Percentiles rank a stretch among this genome's conserved stretches.
These are phyloP conservation scores for Cystobasidium sp. DNA, from an alignment of 1,284 basidiomycete species.

Conservation along the genomic window DNA sequence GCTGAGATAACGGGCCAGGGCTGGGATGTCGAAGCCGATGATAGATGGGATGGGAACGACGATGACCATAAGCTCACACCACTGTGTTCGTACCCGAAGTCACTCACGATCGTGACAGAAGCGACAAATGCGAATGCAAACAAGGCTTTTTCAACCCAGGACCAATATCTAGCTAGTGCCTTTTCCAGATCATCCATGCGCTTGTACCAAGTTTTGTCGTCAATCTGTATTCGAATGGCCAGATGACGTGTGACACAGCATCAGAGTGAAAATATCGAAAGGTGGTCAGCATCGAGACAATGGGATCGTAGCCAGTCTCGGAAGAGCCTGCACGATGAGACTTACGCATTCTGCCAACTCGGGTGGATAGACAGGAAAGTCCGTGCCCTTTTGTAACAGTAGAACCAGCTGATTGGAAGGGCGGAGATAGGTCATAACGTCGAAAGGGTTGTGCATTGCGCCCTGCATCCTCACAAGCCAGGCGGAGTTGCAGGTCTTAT, in stretches of 20 bases:
- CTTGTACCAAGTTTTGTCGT: conserved; percentile 32
- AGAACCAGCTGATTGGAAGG: conserved; percentile 36
- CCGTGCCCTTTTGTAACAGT: conserved; percentile 33
- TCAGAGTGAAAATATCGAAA: not conserved
- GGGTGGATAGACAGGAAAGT: conserved; percentile 24
- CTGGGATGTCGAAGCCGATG: conserved; percentile 4
- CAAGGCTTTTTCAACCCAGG: conserved; percentile 40
- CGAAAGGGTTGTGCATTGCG: conserved; percentile 5
- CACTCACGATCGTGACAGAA: conserved; percentile 33
- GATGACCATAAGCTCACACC: not conserved
- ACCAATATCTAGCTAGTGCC: conserved; percentile 35
- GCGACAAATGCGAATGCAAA: conserved; percentile 36
- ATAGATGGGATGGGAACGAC: too few relatives aligned
- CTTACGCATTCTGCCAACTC: conserved; percentile 30
- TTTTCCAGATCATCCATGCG: conserved; percentile 36
- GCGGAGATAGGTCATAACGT: conserved; percentile 32
- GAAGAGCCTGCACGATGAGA: not conserved
- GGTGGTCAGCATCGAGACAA: not conserved
- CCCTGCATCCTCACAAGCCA: conserved; percentile 7
- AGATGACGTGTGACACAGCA: not conserved
- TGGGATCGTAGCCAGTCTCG: not conserved
- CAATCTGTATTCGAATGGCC: conserved; percentile 6
- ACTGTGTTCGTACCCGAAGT: not conserved
- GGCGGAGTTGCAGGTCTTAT: not conserved
- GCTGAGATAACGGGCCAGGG: conserved; percentile 41